These are phyloP conservation scores for Colletotrichum lupini DNA, from an alignment of 2,329 filamentous ascomycete species.

Conservation along the genomic window DNA sequence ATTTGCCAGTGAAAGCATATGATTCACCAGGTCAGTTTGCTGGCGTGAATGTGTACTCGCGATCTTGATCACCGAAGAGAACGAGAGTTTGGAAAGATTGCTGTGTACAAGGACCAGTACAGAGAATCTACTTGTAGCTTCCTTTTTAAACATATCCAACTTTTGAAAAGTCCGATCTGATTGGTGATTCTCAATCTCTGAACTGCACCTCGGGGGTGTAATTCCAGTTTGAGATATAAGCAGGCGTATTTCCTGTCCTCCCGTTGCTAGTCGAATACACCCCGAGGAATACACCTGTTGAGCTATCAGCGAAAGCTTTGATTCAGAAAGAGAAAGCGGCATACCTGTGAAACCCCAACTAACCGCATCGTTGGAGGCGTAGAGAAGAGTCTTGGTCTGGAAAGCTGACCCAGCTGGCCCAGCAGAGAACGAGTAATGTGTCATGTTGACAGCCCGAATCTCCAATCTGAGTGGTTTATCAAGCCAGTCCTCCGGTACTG, in stretches of 20 bases:
- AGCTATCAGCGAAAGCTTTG: neutral
- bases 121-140: neutral
- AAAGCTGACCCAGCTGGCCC: conserved; percentile 46
- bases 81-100: neutral
- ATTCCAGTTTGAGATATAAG: conserved; percentile 60
- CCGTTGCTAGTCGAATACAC: conserved; percentile 66
- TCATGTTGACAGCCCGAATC: conserved; percentile 56
- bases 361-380: conserved; percentile 20
- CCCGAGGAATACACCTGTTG: conserved; percentile 59
- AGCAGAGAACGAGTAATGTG: conserved; percentile 55
- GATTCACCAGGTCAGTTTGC: neutral
- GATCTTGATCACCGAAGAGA: neutral
- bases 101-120: neutral
- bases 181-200: conserved; percentile 40
- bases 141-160: neutral
- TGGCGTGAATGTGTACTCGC: neutral
- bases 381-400: conserved; percentile 49
- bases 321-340: conserved; percentile 19
- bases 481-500: conserved; percentile 53
- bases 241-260: conserved; percentile 51
- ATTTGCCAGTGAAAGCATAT: neutral
- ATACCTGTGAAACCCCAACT: conserved; percentile 46
- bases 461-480: conserved; percentile 49
- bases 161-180: neutral
- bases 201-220: conserved; percentile 53